Evolutionary conservation across 129 eudicot genomes (phyloP).

Genomic region (Chrysanthemum seticuspe): DNA sequence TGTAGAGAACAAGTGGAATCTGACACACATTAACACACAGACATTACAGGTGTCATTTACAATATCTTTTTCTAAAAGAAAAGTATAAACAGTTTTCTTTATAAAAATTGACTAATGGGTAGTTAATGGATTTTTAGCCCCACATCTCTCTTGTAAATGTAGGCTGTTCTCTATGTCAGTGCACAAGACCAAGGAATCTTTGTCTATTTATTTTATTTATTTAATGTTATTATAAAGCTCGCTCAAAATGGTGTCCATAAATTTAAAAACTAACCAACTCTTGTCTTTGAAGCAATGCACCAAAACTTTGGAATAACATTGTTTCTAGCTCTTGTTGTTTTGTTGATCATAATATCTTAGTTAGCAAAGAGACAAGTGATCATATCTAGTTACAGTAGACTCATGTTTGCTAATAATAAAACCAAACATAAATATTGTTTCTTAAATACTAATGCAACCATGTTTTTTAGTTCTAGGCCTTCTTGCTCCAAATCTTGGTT

Average conservation of each 20-base stretch:
- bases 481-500: constrained; percentile 42
- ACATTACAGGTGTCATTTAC: constrained; percentile 28
- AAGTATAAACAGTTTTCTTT: not conserved
- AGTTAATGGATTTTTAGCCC: constrained; percentile 32
- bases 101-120: constrained; percentile 32
- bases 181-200: constrained; percentile 36
- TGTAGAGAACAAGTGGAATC: constrained; percentile 34
- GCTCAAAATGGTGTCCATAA: not conserved
- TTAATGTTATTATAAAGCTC: constrained; percentile 8
- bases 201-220: constrained; percentile 14
- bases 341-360: constrained; percentile 34
- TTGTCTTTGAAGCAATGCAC: constrained; percentile 31
- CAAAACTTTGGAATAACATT: constrained; percentile 70
- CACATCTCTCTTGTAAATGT: constrained; percentile 31
- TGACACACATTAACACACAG: constrained; percentile 32
- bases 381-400: not conserved
- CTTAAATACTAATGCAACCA: constrained; percentile 31
- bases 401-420: constrained; percentile 38
- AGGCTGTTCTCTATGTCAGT: constrained; percentile 36
- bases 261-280: constrained; percentile 19
- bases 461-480: constrained; percentile 36
- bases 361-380: constrained; percentile 52
- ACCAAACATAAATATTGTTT: constrained; percentile 36
- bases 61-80: not conserved
- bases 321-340: constrained; percentile 33